A percentile compares a stretch with the other conserved stretches of the same genome.
These are phyloP conservation scores for Thraustochytrium sp. DNA, from an alignment of 352 stramenopile species.

Conservation along the genomic window DNA sequence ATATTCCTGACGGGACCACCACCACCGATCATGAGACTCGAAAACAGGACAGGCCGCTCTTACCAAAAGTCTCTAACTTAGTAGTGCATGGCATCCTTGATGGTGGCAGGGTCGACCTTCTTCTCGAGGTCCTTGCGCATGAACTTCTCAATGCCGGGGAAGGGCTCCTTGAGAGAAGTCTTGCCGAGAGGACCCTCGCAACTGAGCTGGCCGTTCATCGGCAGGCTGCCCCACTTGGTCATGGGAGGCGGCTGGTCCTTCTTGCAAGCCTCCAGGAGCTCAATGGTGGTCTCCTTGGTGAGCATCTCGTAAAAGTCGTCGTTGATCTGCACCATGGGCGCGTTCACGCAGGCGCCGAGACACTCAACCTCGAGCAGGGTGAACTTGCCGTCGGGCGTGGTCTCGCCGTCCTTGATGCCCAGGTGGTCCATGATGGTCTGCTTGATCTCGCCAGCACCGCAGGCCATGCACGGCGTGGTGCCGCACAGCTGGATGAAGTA, in stretches of 20 bases:
- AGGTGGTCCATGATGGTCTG: conserved; percentile 94
- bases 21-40: too few species aligned
- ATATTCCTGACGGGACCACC: too few species aligned
- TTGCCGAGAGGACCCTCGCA: conserved; percentile 95
- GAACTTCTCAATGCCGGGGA: conserved; percentile 41
- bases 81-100: conserved; percentile 47
- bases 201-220: conserved; percentile 98
- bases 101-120: conserved; percentile 41
- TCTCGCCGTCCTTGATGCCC: conserved; percentile 90
- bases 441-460: conserved; percentile 97
- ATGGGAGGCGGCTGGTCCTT: conserved; percentile 84
- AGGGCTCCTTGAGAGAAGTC: conserved; percentile 64
- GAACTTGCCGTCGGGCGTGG: conserved; percentile 76
- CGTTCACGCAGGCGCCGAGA: conserved; percentile 96
- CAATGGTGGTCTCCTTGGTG: conserved; percentile 90
- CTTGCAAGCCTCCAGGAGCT: conserved; percentile 86
- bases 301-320: conserved; percentile 98
- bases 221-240: conserved; percentile 81
- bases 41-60: too few species aligned
- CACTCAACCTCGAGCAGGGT: conserved; percentile 98
- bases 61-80: too few species aligned
- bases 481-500: conserved; percentile 95
- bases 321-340: conserved; percentile 99
- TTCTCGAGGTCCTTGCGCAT: conserved; percentile 43
- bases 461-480: conserved; percentile 99